A percentile compares a stretch with the other conserved stretches of the same genome.
Conservation (phyloP, 306 rosid species). For the Pueraria montana region DNA sequence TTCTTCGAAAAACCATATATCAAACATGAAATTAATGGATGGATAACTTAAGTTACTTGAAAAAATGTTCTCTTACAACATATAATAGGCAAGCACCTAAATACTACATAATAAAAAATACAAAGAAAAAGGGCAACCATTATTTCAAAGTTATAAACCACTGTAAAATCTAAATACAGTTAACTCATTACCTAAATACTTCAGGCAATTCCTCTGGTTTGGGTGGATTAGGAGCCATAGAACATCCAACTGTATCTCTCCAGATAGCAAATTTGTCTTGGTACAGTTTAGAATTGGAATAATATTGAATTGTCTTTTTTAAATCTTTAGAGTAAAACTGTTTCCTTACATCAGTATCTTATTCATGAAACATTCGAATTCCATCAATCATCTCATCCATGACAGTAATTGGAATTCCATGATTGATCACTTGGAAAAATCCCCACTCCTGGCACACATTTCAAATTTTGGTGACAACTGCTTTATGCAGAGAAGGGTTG, state of each 20-base stretch:
- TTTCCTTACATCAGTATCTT: neutral
- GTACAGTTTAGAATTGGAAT: neutral
- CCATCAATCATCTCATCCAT: neutral
- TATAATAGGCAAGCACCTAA: neutral
- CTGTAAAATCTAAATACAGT: neutral
- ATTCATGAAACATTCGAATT: neutral
- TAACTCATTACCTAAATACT: slow-evolving; percentile 25
- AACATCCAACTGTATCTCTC: neutral
- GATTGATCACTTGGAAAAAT: neutral
- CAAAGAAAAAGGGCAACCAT: neutral
- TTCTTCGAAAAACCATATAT: neutral
- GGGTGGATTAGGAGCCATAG: neutral
- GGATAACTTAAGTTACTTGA: neutral
- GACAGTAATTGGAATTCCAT: neutral
- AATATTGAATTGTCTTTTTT: neutral
- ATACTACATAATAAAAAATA: neutral
- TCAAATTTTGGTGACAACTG: neutral
- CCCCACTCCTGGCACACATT: neutral
- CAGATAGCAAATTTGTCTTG: neutral
- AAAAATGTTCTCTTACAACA: neutral
- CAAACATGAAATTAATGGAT: neutral
- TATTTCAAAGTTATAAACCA: neutral
- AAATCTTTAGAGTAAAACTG: neutral
- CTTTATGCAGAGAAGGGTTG: neutral
- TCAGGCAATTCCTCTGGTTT: neutral